Evolutionary conservation across 2,329 filamentous ascomycete genomes (phyloP), one percentile per base, ranked within the genome.

Genomic region (Fusarium irregulare): DNA sequence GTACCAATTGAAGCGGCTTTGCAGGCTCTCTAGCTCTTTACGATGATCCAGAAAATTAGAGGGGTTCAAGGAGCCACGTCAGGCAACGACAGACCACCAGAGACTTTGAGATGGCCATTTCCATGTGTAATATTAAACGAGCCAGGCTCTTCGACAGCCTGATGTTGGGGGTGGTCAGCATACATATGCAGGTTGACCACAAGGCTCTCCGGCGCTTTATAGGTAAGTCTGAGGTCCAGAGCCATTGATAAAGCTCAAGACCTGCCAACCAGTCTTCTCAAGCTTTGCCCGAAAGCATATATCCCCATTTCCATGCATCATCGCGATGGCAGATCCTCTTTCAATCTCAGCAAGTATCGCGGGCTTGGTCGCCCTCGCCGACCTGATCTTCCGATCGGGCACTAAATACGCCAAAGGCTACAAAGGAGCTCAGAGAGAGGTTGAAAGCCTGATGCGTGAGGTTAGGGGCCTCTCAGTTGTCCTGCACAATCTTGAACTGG

Each of bases 161-260:
- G 16, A n/a, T 37, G 9, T 37, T 11, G 18, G 3, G 16, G 1
- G 4, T 37, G 34, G 34, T 37, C 34, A 37, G 34, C 34, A 9
- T 11, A 6, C 34, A 37, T 37, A 37, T 37, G 34, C 34, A 37
- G 34, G 18, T n/a, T 37, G 18, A 37, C 34, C 34, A 37, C 34
- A 2, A 37, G 34, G 9, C 34, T 37, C 16, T 37, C 6, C 3
- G 2, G 16, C 5, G 5, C 9, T 37, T 37, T 18, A 4, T 3
- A 37, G 9, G 7, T 0, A 37, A 37, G 32, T 0, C 8, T 18
- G 16, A 37, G 1, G 32, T 37, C 32, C 2, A 10, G 0, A 18
- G 0, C 0, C 32, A 8, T 18, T 6, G 0, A 37, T 37, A 18
- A 37, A 37, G 32, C 32, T 6, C 5, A 11, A 0, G 1, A n/a